A percentile compares a stretch with the other conserved stretches of the same genome.
phyloP scores from a whole-genome alignment of 306 rosid genomes.

The Trifolium pratense region DNA sequence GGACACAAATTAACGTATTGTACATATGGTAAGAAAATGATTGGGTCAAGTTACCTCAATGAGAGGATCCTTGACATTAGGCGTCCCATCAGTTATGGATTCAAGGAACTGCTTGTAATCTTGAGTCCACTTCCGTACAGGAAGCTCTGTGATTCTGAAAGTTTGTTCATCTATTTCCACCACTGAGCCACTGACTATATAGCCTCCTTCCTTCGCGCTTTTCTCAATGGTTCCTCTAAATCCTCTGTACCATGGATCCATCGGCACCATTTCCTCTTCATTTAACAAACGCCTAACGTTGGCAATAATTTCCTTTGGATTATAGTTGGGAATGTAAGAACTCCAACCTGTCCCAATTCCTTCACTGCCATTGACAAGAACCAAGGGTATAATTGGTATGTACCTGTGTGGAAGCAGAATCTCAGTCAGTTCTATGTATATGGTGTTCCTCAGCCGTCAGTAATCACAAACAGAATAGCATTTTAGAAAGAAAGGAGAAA shows the following conservation, averaged over 20 bases:
- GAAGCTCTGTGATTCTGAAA: conserved; percentile 73
- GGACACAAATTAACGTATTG: neutral
- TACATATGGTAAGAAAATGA: neutral
- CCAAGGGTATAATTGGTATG: conserved; percentile 80
- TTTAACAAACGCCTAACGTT: conserved; percentile 72
- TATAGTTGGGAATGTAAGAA: conserved; percentile 89
- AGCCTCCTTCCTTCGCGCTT: conserved; percentile 67
- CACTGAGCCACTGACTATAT: conserved; percentile 63
- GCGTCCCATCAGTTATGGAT: conserved; percentile 62
- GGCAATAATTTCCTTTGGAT: conserved; percentile 81
- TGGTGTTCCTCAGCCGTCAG: neutral
- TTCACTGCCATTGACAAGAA: conserved; percentile 95
- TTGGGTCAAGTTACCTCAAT: conserved; percentile 63
- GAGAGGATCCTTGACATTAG: conserved; percentile 80
- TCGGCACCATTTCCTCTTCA: conserved; percentile 65
- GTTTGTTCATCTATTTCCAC: conserved; percentile 69
- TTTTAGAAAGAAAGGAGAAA: neutral
- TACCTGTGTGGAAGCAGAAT: conserved; percentile 57
- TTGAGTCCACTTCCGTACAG: conserved; percentile 90
- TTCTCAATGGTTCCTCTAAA: conserved; percentile 76
- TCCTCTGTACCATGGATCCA: conserved; percentile 98
- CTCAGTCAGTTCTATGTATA: neutral
- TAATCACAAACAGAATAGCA: neutral
- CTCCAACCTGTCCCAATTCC: conserved; percentile 98
- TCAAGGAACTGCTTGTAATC: conserved; percentile 91